These are phyloP conservation scores for Fragilaria crotonensis DNA, from an alignment of 108 stramenopile genomes.

Conservation along the genomic window DNA sequence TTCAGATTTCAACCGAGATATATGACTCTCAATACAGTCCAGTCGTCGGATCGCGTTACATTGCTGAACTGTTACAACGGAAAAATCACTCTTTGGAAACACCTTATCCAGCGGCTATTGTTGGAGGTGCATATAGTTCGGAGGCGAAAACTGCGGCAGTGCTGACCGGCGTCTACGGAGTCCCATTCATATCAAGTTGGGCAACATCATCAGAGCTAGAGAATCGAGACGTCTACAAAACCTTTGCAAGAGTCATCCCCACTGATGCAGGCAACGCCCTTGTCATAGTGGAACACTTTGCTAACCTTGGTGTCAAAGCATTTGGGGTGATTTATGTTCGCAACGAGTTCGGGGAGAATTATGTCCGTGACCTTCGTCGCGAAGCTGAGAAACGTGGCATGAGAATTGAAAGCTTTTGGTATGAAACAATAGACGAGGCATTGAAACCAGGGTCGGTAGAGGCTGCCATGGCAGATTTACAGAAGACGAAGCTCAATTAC, in stretches of 20 bases:
- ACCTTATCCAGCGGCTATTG: slow-evolving; percentile 9
- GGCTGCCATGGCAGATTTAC: background rate
- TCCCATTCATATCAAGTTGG: slow-evolving; percentile 6
- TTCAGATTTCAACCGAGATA: slow-evolving; percentile 3
- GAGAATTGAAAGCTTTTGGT: background rate
- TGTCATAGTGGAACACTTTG: slow-evolving; percentile 20
- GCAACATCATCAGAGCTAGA: slow-evolving; percentile 28
- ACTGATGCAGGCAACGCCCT: slow-evolving; percentile 30
- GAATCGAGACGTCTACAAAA: slow-evolving; percentile 22
- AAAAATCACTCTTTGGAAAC: background rate
- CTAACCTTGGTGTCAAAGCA: slow-evolving; percentile 10
- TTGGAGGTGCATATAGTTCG: slow-evolving; percentile 6
- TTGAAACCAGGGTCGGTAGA: background rate
- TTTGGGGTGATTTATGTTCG: slow-evolving; percentile 11
- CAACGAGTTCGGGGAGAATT: slow-evolving; percentile 4
- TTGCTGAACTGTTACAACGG: background rate
- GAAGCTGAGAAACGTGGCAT: background rate
- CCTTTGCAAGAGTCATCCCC: slow-evolving; percentile 43
- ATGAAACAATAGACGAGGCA: background rate
- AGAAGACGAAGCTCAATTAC: background rate
- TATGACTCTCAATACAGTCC: slow-evolving; percentile 4
- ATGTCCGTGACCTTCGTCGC: background rate
- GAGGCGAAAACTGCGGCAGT: slow-evolving; percentile 6
- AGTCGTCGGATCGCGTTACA: background rate
- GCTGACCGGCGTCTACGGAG: slow-evolving; percentile 12